phyloP scores from a whole-genome alignment of 176 grass and related monocot genomes.

The Zoysia japonica region DNA sequence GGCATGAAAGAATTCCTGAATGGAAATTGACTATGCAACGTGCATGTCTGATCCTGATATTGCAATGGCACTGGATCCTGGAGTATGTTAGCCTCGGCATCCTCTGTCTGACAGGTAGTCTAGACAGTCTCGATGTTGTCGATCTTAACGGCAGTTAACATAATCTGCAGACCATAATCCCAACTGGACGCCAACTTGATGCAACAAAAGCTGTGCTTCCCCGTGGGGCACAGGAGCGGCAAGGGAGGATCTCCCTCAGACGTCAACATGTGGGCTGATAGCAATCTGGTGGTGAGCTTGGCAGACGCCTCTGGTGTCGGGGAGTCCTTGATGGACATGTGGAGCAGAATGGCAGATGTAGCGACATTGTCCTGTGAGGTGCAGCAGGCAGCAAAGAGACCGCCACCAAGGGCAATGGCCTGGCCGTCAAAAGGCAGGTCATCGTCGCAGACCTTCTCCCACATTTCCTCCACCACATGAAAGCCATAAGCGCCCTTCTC shows the following conservation, averaged over 20 bases:
- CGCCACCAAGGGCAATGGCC: background rate
- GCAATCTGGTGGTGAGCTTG: background rate
- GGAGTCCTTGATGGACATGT: background rate
- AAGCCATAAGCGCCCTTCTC: background rate
- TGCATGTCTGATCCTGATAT: background rate
- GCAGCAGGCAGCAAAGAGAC: slow-evolving; percentile 7
- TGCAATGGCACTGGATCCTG: background rate
- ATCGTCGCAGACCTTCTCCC: slow-evolving; percentile 12
- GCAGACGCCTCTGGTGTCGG: background rate
- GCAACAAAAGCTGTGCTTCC: slow-evolving; percentile 1
- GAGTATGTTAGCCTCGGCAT: background rate
- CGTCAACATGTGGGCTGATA: background rate
- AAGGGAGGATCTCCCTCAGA: background rate
- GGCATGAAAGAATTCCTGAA: no score
- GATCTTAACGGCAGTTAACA: background rate
- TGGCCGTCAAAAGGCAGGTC: slow-evolving; percentile 15
- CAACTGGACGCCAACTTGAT: background rate
- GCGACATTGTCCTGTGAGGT: background rate
- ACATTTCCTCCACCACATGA: slow-evolving; percentile 16
- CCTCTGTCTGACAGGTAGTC: background rate
- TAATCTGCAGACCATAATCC: background rate
- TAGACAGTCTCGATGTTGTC: background rate
- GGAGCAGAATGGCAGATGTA: background rate
- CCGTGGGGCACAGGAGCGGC: background rate
- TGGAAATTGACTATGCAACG: background rate